phyloP scores from a whole-genome alignment of 1,139 yeast species.

The Hanseniaspora uvarum region DNA sequence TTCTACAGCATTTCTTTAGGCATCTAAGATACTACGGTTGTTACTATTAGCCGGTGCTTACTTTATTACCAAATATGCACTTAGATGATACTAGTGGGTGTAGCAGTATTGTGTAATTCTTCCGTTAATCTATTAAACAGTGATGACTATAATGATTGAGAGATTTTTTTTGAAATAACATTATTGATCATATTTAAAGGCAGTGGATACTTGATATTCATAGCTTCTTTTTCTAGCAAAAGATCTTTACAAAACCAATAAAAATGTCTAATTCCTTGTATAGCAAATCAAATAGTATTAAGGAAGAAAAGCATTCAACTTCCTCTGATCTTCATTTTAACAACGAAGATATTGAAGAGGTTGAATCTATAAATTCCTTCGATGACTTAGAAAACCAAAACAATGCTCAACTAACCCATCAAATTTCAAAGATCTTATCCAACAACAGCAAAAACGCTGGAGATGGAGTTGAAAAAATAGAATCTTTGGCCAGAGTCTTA shows the following conservation, averaged over 20 bases:
- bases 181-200: background rate
- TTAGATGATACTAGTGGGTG: no score
- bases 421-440: constrained; percentile 27
- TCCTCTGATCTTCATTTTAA: background rate
- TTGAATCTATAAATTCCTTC: constrained; percentile 6
- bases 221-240: background rate
- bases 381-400: constrained; percentile 27
- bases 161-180: background rate
- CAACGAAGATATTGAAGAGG: background rate
- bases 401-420: constrained; percentile 28
- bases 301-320: background rate
- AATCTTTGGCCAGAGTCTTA: constrained; percentile 36
- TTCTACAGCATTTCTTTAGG: no score
- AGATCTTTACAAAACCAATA: background rate
- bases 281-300: background rate
- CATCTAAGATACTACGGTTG: no score
- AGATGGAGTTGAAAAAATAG: constrained; percentile 37
- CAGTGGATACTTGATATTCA: background rate
- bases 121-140: no score
- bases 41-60: background rate
- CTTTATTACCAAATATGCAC: no score
- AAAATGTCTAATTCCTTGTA: background rate
- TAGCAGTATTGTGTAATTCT: no score
- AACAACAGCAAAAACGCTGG: constrained; percentile 45
- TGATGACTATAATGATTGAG: no score